phyloP scores from a whole-genome alignment of 1,284 basidiomycete species.

The Moesziomyces globuligerus region DNA sequence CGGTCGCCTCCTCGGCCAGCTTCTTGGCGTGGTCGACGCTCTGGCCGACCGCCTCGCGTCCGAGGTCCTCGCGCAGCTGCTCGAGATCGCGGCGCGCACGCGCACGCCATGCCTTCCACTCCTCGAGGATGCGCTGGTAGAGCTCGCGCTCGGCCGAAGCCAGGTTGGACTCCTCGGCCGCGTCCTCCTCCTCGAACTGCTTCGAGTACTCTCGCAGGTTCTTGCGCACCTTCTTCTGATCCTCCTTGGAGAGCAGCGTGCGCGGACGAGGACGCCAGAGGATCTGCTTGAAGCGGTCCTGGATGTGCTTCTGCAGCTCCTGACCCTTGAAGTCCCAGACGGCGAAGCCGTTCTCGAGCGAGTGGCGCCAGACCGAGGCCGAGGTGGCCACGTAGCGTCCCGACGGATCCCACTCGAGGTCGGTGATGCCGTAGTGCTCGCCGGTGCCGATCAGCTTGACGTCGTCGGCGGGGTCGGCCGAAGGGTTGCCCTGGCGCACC shows the following conservation, averaged over 20 bases:
- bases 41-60: slow-evolving; percentile 41
- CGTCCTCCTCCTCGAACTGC: slow-evolving; percentile 95
- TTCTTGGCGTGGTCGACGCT: slow-evolving; percentile 53
- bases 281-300: slow-evolving; percentile 98
- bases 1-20: slow-evolving; percentile 60
- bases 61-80: slow-evolving; percentile 48
- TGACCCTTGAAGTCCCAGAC: slow-evolving; percentile 98
- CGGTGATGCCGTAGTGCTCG: slow-evolving; percentile 98
- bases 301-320: slow-evolving; percentile 85
- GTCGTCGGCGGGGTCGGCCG: slow-evolving; percentile 76
- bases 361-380: slow-evolving; percentile 94
- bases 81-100: slow-evolving; percentile 55
- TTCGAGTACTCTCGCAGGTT: slow-evolving; percentile 93
- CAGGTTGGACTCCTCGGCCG: slow-evolving; percentile 91
- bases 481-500: slow-evolving; percentile 72
- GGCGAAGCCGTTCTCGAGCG: slow-evolving; percentile 94
- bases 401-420: slow-evolving; percentile 98
- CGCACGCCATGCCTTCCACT: slow-evolving; percentile 94
- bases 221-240: slow-evolving; percentile 86
- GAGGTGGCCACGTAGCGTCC: slow-evolving; percentile 93
- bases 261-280: slow-evolving; percentile 95
- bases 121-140: slow-evolving; percentile 89
- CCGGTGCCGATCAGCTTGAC: slow-evolving; percentile 84
- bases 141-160: slow-evolving; percentile 91
- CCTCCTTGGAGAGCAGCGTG: slow-evolving; percentile 85